Base-by-base conservation (phyloP, 257 asterid genomes). In the Fraxinus pennsylvanica region DNA sequence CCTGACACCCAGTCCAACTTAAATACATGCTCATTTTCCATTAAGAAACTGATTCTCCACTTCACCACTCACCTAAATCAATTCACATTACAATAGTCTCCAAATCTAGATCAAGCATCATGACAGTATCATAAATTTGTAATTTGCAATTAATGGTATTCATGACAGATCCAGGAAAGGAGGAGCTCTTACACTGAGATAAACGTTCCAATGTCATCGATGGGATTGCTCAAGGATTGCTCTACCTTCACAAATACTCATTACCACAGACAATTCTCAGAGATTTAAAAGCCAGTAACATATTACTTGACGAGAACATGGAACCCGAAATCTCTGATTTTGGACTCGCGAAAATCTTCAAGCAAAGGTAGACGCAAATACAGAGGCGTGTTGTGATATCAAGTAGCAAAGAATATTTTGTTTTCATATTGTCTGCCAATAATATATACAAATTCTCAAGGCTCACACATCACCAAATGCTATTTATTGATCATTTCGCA, bases 311-410 rank as follows among this genome's bases (percentile, higher is more conserved):
- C 29, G 78, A 89, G 13, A 86, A 87, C 74, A 85, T 90, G 96
- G 9, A 86, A 59, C 32, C 92, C 5, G 85, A 89, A 86, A 90
- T 92, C 75, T 86, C 93, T 4, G 91, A 90, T 81, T 90, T 90
- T 68, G 93, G 93, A 4, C 88, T 89, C 78, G 97, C 94, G 15
- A 85, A 90, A 78, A 88, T 88, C 76, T 84, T 90, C 63, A 85
- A 81, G 71, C 88, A 83, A 72, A 82, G 83, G 73, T 72, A 1
- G 91, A 87, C 74, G 93, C 88, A 47, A 86, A 83, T 78, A 87
- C 92, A 45, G 73, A 88, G 88, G 77, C 84, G 88, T 17, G 92
- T 83, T 1, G 91, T 92, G 66, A 91, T 92, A 72, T 84, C 89
- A 83, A 84, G 92, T 81, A n/a, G 22, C 59, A 22, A 15, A 61